Evolutionary conservation across 441 rosid genomes (phyloP), one percentile per base, ranked within the genome.

Genomic region (Pelargonium australe): DNA sequence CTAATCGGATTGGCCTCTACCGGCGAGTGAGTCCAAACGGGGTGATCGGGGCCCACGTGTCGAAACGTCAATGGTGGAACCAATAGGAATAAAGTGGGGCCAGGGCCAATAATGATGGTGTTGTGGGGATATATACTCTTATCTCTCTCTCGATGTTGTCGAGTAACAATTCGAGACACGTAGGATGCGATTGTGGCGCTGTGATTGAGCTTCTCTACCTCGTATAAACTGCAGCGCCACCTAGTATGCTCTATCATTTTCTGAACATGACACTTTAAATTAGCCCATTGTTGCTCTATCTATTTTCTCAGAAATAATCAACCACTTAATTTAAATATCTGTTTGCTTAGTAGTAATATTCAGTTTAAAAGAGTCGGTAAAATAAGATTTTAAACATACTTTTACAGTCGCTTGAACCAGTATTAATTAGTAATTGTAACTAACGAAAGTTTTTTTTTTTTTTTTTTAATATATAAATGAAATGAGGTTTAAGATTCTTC

Each of bases 1-100:
- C 55, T n/a, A 47, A 47, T 47, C n/a, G 2, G 13, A 47, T 3
- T 47, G 55, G 55, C 55, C 55, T 47, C 14, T 13, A 47, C 31
- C 31, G 55, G 55, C 14, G 55, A 12, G 55, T 47, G 55, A 47
- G 55, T 47, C 55, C 55, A 47, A 47, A 47, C 55, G 55, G 55
- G 55, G 13, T 25, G 31, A 12, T 1, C 5, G 55, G 55, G 55
- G 3, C 55, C 55, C 55, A 47, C 55, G n/a, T 47, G 16, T 12
- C 55, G 55, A 47, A n/a, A 47, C 55, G 55, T 47, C 55, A 47
- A 47, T 47, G 55, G 55, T 1, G 5, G 12, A 12, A 12, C 55
- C 55, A 11, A 47, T 47, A 12, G 13, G 55, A 12, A 12, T 47
- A 10, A 12, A 10, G 16, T 47, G 55, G 55, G 55, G 55, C 55